A percentile compares a stretch with the other conserved stretches of the same genome.
Evolutionary conservation across 768 basidiomycete species (phyloP).

Genomic region (Trametopsis cervina): DNA sequence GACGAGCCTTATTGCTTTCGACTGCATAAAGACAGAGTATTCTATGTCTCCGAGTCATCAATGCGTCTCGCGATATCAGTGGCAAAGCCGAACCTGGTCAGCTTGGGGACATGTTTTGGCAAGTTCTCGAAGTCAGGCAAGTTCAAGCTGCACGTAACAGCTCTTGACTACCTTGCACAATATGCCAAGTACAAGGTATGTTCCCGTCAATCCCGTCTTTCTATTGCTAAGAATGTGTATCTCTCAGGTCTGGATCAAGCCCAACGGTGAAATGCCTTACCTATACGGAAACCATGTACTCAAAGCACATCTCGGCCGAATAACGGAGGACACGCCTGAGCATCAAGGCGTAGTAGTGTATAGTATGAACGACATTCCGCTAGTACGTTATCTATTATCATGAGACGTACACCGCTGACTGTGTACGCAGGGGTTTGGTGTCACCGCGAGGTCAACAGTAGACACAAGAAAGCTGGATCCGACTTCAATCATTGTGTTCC

Average conservation of each 20-base stretch:
- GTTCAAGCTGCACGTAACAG: constrained; percentile 94
- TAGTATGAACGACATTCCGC: constrained; percentile 91
- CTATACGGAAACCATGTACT: constrained; percentile 97
- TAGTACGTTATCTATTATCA: constrained; percentile 43
- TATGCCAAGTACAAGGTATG: constrained; percentile 96
- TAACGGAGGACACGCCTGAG: constrained; percentile 98
- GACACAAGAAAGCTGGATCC: constrained; percentile 98
- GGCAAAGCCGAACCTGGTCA: constrained; percentile 86
- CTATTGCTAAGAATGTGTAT: not conserved
- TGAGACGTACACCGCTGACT: constrained; percentile 1
- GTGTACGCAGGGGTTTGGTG: constrained; percentile 81
- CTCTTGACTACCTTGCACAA: constrained; percentile 88
- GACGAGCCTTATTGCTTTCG: constrained; percentile 97
- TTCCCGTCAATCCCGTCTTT: not conserved
- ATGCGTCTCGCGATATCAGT: constrained; percentile 92
- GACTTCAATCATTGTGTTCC: constrained; percentile 95
- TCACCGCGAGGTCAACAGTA: constrained; percentile 90
- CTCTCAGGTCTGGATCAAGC: constrained; percentile 92
- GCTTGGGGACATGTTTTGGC: constrained; percentile 93
- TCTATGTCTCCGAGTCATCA: constrained; percentile 91
- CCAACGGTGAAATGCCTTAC: constrained; percentile 99
- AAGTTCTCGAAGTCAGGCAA: constrained; percentile 97
- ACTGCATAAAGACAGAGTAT: constrained; percentile 90
- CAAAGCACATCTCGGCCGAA: constrained; percentile 97
- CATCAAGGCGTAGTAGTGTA: constrained; percentile 97